Percentiles rank a stretch among this genome's conserved stretches.
Conservation (phyloP, 2,329 filamentous ascomycete genomes). For the Colletotrichum aenigma region DNA sequence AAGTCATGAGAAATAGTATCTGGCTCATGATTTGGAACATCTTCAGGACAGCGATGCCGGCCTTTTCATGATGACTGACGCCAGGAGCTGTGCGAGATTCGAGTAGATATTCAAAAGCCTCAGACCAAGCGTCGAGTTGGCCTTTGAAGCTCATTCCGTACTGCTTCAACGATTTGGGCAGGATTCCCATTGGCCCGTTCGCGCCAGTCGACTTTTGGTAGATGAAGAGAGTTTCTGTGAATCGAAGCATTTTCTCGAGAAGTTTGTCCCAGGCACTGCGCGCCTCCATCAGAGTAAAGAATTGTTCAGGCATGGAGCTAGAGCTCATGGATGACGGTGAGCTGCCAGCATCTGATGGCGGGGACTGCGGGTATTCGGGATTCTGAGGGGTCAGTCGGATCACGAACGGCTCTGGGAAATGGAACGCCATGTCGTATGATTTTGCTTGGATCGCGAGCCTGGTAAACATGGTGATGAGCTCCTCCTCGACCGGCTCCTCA, state of each 20-base stretch:
- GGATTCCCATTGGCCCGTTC: slow-evolving; percentile 56
- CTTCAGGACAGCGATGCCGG: slow-evolving; percentile 64
- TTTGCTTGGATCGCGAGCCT: slow-evolving; percentile 69
- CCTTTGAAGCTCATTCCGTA: slow-evolving; percentile 52
- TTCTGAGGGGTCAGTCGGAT: slow-evolving; percentile 52
- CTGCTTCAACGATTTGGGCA: slow-evolving; percentile 52
- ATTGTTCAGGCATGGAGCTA: slow-evolving; percentile 46
- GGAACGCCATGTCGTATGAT: slow-evolving; percentile 72
- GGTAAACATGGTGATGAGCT: slow-evolving; percentile 67
- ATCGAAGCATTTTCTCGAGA: slow-evolving; percentile 60
- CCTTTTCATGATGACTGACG: slow-evolving; percentile 59
- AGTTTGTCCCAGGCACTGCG: slow-evolving; percentile 61
- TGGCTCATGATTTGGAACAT: slow-evolving; percentile 65
- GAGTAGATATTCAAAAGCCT: slow-evolving; percentile 61
- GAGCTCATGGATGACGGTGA: slow-evolving; percentile 44
- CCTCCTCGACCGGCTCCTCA: slow-evolving; percentile 59
- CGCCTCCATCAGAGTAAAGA: slow-evolving; percentile 57
- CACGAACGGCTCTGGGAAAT: slow-evolving; percentile 67
- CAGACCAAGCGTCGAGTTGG: slow-evolving; percentile 59
- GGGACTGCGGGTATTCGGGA: slow-evolving; percentile 40
- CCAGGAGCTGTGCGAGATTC: slow-evolving; percentile 50
- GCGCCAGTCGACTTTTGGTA: slow-evolving; percentile 42
- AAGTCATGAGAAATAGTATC: slow-evolving; percentile 65
- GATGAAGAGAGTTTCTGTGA: slow-evolving; percentile 59
- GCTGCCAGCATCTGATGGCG: slow-evolving; percentile 43